Base-by-base conservation (phyloP, 176 grass and related monocot genomes). In the Bonia amplexicaulis region DNA sequence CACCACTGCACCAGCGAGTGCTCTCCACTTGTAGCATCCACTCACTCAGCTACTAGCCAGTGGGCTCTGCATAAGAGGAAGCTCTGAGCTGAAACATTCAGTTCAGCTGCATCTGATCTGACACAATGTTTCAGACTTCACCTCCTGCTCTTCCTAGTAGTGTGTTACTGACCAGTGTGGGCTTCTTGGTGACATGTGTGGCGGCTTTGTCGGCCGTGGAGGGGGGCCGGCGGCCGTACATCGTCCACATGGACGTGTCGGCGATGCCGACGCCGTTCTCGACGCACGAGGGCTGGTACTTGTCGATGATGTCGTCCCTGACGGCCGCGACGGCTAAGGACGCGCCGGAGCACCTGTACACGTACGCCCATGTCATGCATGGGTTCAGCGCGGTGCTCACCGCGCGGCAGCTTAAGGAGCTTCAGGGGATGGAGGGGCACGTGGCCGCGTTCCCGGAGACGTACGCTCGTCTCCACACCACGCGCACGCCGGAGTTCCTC, bases 351-450 rank as follows among this genome's bases (percentile, higher is more conserved):
- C 90, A 95, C 77, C 93, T 94, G 84, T 94, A 94, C 85, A 95
- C 93, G 25, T 95, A 95, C 86, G 59, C 82, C 45, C 90, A 95
- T 67, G 90, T 74, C 40, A 90, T 95, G 93, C 70, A 84, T 7
- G 88, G 93, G 20, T 95, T 95, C 83, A 95, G 93, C 80, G 90
- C 88, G 2, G 47, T 80, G 78, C 93, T 95, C 46, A 90, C 88
- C 2, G 20, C 73, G 74, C 35, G 33, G 48, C 93, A 94, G 83
- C 79, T 95, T 12, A 69, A 11, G 47, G 66, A 77, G 47, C 25
- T 92, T 0, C n/a, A 83, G 31, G 10, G 40, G 6, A 61, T 53
- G 31, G 77, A 71, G 1, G 93, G 85, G 2, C 93, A 94, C 77
- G 87, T 94, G 42, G 79, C 93, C 1, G 86, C 85, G 52, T 94